A percentile compares a stretch with the other conserved stretches of the same genome.
Evolutionary conservation across 139 green algal species (phyloP).

Genomic region (Closterium sp.): DNA sequence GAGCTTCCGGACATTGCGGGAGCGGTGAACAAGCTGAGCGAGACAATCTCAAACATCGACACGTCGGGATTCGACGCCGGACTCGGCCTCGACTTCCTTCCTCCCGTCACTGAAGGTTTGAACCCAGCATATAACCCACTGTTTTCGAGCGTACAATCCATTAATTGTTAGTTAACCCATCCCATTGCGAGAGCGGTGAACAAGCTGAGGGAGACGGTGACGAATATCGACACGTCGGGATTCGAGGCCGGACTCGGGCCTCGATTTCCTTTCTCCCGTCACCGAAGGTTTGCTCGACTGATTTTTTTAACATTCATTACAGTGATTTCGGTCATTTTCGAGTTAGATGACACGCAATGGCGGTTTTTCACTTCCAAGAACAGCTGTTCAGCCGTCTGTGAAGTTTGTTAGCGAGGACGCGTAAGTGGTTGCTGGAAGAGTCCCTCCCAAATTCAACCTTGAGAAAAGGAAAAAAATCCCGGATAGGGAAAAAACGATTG

Average conservation of each 20-base stretch:
- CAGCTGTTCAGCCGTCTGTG: too few species aligned
- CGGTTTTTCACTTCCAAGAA: not conserved
- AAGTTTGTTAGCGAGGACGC: too few species aligned
- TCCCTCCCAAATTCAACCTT: too few species aligned
- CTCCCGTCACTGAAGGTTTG: not conserved
- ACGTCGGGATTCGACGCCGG: conserved; percentile 30
- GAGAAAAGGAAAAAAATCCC: too few species aligned
- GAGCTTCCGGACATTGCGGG: conserved; percentile 34
- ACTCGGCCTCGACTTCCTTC: not conserved
- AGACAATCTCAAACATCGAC: conserved; percentile 45
- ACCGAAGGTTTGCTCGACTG: not conserved
- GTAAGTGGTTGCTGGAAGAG: too few species aligned
- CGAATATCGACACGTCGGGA: conserved; percentile 37
- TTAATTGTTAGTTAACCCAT: too few species aligned
- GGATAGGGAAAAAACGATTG: too few species aligned
- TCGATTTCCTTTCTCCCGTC: not conserved
- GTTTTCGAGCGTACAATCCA: too few species aligned
- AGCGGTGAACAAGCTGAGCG: conserved; percentile 45
- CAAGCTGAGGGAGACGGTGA: conserved; percentile 46
- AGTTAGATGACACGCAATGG: not conserved
- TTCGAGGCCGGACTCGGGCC: conserved; percentile 13
- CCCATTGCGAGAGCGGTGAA: conserved; percentile 40
- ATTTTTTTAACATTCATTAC: too few species aligned
- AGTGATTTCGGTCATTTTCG: not conserved
- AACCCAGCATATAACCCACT: too few species aligned